Percentiles rank a stretch among this genome's conserved stretches.
Conservation (phyloP, 306 rosid genomes). For the Fagus sylvatica region DNA sequence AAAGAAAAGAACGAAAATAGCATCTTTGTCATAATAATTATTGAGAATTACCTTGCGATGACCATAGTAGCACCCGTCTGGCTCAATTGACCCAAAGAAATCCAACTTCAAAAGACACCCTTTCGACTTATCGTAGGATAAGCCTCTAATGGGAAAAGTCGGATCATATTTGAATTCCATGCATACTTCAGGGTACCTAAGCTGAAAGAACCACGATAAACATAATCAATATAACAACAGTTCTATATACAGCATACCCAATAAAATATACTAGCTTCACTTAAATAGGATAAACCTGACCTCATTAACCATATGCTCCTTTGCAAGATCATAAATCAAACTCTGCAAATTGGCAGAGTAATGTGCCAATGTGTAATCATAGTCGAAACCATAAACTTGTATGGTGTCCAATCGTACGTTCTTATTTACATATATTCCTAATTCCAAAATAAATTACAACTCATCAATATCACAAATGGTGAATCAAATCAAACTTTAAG, state of each 20-base stretch:
- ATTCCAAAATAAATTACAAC: conserved; percentile 15
- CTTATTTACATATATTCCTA: conserved; percentile 89
- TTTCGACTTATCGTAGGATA: conserved; percentile 76
- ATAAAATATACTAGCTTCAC: conserved; percentile 4
- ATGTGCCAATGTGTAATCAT: conserved; percentile 94
- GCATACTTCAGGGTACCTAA: conserved; percentile 81
- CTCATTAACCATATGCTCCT: conserved; percentile 83
- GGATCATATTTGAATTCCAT: conserved; percentile 73
- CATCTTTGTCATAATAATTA: neutral
- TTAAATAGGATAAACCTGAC: conserved; percentile 36
- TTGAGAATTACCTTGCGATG: conserved; percentile 67
- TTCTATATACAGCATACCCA: neutral
- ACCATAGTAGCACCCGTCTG: conserved; percentile 87
- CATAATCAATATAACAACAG: conserved; percentile 6
- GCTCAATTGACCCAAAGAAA: conserved; percentile 91
- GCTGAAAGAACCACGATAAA: conserved; percentile 52
- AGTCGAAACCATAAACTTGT: conserved; percentile 93
- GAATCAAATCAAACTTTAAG: neutral
- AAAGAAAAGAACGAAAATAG: neutral
- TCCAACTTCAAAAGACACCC: conserved; percentile 93
- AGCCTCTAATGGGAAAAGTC: conserved; percentile 88
- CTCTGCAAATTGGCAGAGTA: conserved; percentile 79
- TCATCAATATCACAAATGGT: conserved; percentile 14
- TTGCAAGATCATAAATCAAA: conserved; percentile 93
- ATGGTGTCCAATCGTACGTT: conserved; percentile 74